Conservation (phyloP, 495 filamentous ascomycete species). For the Penicillium argentinense region DNA sequence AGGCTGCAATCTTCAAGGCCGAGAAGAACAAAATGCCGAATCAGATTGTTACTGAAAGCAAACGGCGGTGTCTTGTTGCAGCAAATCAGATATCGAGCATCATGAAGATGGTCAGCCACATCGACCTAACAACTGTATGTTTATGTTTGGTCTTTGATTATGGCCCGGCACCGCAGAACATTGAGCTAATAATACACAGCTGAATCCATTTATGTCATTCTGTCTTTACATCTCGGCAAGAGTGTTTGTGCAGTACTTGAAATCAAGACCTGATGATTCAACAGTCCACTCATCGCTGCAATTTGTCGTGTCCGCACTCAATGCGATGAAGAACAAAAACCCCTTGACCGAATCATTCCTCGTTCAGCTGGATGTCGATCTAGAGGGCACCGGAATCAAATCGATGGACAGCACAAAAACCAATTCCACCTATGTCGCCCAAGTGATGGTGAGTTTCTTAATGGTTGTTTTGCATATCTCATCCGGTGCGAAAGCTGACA, state of each 20-base stretch:
- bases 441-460: conserved; percentile 15
- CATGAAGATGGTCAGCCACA: conserved; percentile 91
- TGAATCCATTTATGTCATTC: conserved; percentile 96
- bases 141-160: neutral
- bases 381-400: conserved; percentile 61
- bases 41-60: conserved; percentile 81
- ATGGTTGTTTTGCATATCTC: neutral
- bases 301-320: conserved; percentile 87
- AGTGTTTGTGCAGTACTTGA: conserved; percentile 94
- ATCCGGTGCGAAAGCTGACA: too few relatives aligned
- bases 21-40: conserved; percentile 82
- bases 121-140: conserved; percentile 81
- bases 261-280: conserved; percentile 80
- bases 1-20: conserved; percentile 96
- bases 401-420: conserved; percentile 13
- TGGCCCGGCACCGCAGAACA: neutral
- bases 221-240: conserved; percentile 92
- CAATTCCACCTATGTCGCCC: neutral
- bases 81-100: conserved; percentile 94
- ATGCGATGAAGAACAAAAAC: conserved; percentile 82
- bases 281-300: conserved; percentile 80
- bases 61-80: conserved; percentile 87
- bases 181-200: conserved; percentile 52
- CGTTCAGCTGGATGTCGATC: conserved; percentile 88
- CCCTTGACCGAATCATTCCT: conserved; percentile 94